Evolutionary conservation across 106 monocot genomes (phyloP), one percentile per base, ranked within the genome.

Genomic region (Dioscorea alata): DNA sequence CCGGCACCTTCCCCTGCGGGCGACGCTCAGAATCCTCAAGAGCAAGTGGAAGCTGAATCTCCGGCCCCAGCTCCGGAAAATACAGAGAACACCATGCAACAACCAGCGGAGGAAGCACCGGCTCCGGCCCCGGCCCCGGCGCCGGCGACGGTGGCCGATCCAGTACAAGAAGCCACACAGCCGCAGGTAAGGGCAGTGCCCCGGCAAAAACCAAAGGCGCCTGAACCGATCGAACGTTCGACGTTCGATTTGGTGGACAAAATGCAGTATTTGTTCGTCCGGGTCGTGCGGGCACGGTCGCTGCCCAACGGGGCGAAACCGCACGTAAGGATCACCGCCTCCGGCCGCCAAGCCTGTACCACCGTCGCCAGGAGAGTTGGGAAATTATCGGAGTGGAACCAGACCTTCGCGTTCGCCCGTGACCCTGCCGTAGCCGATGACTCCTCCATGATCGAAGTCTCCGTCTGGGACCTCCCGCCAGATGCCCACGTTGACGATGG

Each of bases 161-260:
- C 68, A 9, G 25, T 17, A 33, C 57, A 28, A 56, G 33, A 8
- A 2, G 35, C 63, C 0, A 58, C 48, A 12, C 0, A 32, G 58
- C 35, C 33, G 17, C 48, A 63, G 57, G 13, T 28, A 0, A 69
- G 20, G 32, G 22, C 31, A 17, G 56, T 57, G 15, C 68, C 51
- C 24, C 71, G 22, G 50, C 72, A 13, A 52, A 50, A 32, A 18
- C 25, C 67, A n/a, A 58, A 13, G 8, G 22, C 35, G 13, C 71
- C 79, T 6, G 84, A 69, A 33, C 48, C 57, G 13, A 10, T 85
- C 23, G 87, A 94, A 58, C 82, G 65, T 2, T 80, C 83, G 12
- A 62, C 81, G 23, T 88, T 81, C 60, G 91, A 95, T 62, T 76
- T 95, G 14, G 94, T 95, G 0, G 91, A 95, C 75, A 95, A 95